Evolutionary conservation across 257 asterid species (phyloP), one percentile per base, ranked within the genome.

Genomic region (Nicotiana noctiflora): DNA sequence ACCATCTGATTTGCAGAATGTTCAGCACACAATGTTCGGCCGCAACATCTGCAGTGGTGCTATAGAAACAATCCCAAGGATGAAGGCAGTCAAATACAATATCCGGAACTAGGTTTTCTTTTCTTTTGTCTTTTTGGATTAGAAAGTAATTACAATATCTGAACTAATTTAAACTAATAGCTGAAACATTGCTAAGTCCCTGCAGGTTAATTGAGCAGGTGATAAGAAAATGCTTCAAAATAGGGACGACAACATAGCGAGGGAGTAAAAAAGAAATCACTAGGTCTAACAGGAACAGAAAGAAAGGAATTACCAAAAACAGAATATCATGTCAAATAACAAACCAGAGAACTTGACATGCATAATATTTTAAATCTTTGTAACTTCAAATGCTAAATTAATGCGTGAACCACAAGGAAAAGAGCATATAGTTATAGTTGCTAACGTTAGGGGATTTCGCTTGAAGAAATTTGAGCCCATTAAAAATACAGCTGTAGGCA

Each of bases 21-120:
- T 52, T 95, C 97, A 31, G 99, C 89, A 52, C 99, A 95, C 65
- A 95, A 87, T 19, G 99, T 93, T 77, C 97, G 90, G 83, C 99
- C 99, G 81, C 99, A 95, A 80, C 99, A 86, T 82, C 99, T 88
- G 86, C 98, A 95, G 70, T 93, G 99, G 89, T 95, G 99, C 98
- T 95, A 92, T 84, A 86, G 79, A 74, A 31, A 75, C 25, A 82
- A 78, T 59, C 7, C 74, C 52, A 75, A 66, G 67, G 77, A 6
- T 70, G 60, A 51, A 37, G 80, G 46, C 53, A 23, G 79, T 75
- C 67, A 49, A 19, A 75, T 40, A 68, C 70, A 80, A 60, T 46
- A 46, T 46, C 14, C 3, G 14, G 37, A 46, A 70, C 31, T 37
- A 44, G 49, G 40, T 32, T 37, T 37, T 67, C 4, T 18, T 65